A percentile compares a stretch with the other conserved stretches of the same genome.
Evolutionary conservation across 495 filamentous ascomycete species (phyloP).

Genomic region (Lichenothelia convexa): DNA sequence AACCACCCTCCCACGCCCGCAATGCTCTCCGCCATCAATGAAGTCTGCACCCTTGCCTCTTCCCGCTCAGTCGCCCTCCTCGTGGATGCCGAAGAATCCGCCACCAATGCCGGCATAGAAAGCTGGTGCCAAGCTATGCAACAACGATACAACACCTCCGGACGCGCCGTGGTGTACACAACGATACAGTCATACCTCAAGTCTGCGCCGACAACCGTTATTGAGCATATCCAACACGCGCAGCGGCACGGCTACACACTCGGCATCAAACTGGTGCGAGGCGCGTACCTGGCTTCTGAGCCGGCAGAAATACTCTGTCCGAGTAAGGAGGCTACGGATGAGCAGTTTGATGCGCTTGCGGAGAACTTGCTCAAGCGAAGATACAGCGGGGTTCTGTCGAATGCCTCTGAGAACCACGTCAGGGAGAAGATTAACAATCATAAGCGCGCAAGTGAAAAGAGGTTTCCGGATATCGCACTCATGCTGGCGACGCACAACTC

Average conservation of each 20-base stretch:
- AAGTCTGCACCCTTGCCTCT: conserved; percentile 59
- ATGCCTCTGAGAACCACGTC: too few species aligned
- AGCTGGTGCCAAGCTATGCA: conserved; percentile 67
- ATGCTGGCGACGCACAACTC: conserved; percentile 87
- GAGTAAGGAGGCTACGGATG: conserved; percentile 66
- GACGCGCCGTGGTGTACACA: conserved; percentile 46
- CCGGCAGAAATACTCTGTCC: conserved; percentile 61
- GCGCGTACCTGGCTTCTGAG: conserved; percentile 73
- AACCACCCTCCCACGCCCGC: conserved; percentile 37
- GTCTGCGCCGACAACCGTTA: conserved; percentile 44
- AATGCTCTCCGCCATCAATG: conserved; percentile 49
- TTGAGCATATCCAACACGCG: conserved; percentile 47
- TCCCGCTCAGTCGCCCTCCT: conserved; percentile 55
- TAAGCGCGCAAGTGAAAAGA: too few species aligned
- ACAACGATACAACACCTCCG: conserved; percentile 46
- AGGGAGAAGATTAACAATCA: too few species aligned
- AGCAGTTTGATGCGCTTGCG: conserved; percentile 42
- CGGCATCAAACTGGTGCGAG: conserved; percentile 81
- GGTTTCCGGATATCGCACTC: conserved; percentile 49
- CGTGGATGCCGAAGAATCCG: conserved; percentile 77
- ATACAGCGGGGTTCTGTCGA: conserved; percentile 31
- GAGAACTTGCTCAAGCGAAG: conserved; percentile 30
- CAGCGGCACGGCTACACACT: conserved; percentile 52
- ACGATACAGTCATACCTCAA: conserved; percentile 80
- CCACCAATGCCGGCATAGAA: conserved; percentile 68